Percentiles rank a stretch among this genome's conserved stretches.
Conservation (phyloP, 2,329 filamentous ascomycete genomes). For the Neoarthrinium moseri region DNA sequence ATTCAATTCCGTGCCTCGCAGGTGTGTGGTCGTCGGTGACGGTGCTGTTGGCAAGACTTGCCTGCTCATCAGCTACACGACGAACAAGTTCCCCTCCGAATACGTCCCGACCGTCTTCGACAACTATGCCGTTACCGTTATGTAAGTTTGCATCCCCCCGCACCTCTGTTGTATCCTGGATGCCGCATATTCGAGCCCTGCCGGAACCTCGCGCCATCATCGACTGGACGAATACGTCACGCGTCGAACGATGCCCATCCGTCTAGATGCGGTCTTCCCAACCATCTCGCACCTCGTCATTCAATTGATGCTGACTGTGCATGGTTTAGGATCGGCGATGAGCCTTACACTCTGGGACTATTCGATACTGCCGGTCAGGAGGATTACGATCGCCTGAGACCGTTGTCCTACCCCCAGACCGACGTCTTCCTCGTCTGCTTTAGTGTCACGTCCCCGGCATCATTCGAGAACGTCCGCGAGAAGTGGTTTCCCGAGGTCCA, state of each 20-base stretch:
- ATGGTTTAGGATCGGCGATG: slow-evolving; percentile 84
- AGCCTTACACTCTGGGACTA: slow-evolving; percentile 94
- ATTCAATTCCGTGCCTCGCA: slow-evolving; percentile 33
- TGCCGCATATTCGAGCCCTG: no score
- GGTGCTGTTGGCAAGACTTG: slow-evolving; percentile 99
- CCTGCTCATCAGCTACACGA: slow-evolving; percentile 98
- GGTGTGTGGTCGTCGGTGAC: slow-evolving; percentile 98
- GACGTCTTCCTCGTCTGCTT: slow-evolving; percentile 99
- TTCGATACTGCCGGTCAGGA: slow-evolving; percentile 99
- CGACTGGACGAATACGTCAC: no score
- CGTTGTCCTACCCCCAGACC: slow-evolving; percentile 95
- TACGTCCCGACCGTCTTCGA: slow-evolving; percentile 99
- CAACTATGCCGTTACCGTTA: slow-evolving; percentile 99
- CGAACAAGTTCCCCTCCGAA: slow-evolving; percentile 99
- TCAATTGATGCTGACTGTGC: slow-evolving; percentile 1
- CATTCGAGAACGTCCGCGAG: slow-evolving; percentile 98
- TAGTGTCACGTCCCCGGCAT: slow-evolving; percentile 94
- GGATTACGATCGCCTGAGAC: slow-evolving; percentile 96
- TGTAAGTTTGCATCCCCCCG: slow-evolving; percentile 65
- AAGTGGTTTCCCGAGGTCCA: slow-evolving; percentile 99
- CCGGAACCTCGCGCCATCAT: no score
- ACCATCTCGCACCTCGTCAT: no score
- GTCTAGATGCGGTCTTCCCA: no score
- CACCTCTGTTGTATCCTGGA: neutral
- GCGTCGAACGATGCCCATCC: no score